Base-by-base conservation (phyloP, 768 basidiomycete species). In the Hortiboletus campestris region DNA sequence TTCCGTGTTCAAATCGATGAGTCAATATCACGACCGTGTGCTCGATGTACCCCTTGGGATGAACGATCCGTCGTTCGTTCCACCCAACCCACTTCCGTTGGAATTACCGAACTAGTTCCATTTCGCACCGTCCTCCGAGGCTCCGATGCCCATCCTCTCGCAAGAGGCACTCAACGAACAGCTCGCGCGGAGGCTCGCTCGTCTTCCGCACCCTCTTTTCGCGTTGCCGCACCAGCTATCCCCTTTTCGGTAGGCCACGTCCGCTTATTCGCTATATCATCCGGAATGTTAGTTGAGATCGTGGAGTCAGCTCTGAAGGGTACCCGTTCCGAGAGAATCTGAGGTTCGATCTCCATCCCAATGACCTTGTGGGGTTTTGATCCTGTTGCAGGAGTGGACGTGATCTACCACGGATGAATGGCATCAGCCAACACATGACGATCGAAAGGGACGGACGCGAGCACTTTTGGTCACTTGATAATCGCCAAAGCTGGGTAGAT, bases 201-300 rank as follows among this genome's bases (percentile, higher is more conserved):
- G 25, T 25, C 25, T 25, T 4, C 25, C 25, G 4, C 4, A 25
- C 25, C 25, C 25, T 25, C 25, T 25, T 25, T 4, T 25, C 25
- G 25, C 25, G 25, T 25, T 25, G 25, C 25, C 25, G 25, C 25
- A 25, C 25, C 25, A 25, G n/a, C n/a, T n/a, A n/a, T 25, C 25
- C 4, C 25, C 25, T 25, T 4, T 25, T 25, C 94, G 0, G 94
- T 96, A 1, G 96, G 95, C 95, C 96, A 98, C 0, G 96, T 99
- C 71, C 98, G 96, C 65, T 99, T 96, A 67, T 96, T 97, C 35
- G 80, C 84, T 72, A 97, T 80, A 53, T 91, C 86, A 64, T 98
- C 94, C 5, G 89, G 91, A 22, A 90, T 85, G 68, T 96, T 94
- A 46, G 82, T 86, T 2, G 93, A 94, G 13, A 91, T 81, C 46